phyloP scores from a whole-genome alignment of 2,329 filamentous ascomycete genomes.

The Helminthosporium solani region DNA sequence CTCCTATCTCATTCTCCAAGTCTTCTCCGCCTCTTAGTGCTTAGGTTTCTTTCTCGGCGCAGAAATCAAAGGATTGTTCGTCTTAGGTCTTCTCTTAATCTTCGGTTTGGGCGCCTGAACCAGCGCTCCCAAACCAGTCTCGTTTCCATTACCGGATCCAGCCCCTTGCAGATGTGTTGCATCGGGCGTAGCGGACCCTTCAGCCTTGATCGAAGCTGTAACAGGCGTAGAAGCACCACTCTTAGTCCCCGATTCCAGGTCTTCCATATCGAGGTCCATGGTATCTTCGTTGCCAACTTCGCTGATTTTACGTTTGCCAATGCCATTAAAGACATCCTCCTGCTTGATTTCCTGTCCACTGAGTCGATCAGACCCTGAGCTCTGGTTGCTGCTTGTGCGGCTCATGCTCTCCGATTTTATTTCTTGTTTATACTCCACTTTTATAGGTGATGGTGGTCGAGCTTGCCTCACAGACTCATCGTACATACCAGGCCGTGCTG shows the following conservation, averaged over 20 bases:
- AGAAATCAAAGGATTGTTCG: slow-evolving; percentile 27
- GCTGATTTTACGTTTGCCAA: slow-evolving; percentile 75
- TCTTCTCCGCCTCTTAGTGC: neutral
- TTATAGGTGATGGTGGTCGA: slow-evolving; percentile 15
- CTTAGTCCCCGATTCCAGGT: slow-evolving; percentile 26
- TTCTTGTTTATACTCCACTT: slow-evolving; percentile 11
- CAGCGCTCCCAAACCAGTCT: neutral
- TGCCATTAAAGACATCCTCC: slow-evolving; percentile 65
- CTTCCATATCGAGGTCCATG: slow-evolving; percentile 34
- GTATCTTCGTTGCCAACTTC: slow-evolving; percentile 61
- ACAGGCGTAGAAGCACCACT: slow-evolving; percentile 34
- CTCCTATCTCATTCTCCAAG: too few species aligned
- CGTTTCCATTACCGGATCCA: too few species aligned
- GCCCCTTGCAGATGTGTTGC: slow-evolving; percentile 16
- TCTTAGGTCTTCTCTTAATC: slow-evolving; percentile 24
- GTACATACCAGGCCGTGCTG: slow-evolving; percentile 23
- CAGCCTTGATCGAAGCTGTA: slow-evolving; percentile 12
- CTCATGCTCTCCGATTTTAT: slow-evolving; percentile 25
- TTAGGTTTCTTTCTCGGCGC: slow-evolving; percentile 24
- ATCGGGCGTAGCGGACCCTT: slow-evolving; percentile 9
- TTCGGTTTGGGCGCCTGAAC: slow-evolving; percentile 28
- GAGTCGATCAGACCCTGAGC: slow-evolving; percentile 10
- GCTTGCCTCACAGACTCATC: slow-evolving; percentile 24
- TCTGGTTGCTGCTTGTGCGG: slow-evolving; percentile 23
- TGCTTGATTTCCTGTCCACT: slow-evolving; percentile 17